A percentile compares a stretch with the other conserved stretches of the same genome.
Conservation (phyloP, 257 asterid species). For the Nicotiana otophora region DNA sequence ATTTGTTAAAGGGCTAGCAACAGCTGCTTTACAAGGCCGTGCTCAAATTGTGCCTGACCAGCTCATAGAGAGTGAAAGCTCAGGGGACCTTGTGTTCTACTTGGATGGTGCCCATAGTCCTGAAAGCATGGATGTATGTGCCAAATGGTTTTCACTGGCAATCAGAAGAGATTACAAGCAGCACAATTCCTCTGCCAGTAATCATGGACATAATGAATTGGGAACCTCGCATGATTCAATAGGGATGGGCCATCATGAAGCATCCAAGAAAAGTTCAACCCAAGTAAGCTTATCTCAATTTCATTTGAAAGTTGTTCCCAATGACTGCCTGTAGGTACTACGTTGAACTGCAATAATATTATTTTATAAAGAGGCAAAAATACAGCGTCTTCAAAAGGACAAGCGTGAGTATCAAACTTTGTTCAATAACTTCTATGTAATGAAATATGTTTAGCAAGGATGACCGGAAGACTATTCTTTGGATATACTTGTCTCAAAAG, state of each 20-base stretch:
- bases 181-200: constrained; percentile 13
- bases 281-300: constrained; percentile 32
- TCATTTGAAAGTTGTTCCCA: not conserved
- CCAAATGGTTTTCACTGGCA: constrained; percentile 80
- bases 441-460: not conserved
- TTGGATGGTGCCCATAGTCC: constrained; percentile 99
- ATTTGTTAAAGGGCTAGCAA: constrained; percentile 69
- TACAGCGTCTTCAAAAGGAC: no score
- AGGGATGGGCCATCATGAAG: constrained; percentile 15
- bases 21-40: constrained; percentile 85
- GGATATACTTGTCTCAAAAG: not conserved
- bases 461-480: not conserved
- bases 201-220: constrained; percentile 21
- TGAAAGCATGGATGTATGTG: constrained; percentile 99
- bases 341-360: no score
- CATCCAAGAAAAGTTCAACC: constrained; percentile 30
- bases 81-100: constrained; percentile 74
- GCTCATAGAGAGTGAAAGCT: constrained; percentile 53
- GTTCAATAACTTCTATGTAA: not conserved
- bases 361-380: no score
- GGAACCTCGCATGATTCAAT: constrained; percentile 22
- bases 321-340: no score
- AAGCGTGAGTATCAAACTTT: not conserved
- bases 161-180: constrained; percentile 41
- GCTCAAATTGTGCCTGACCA: constrained; percentile 82